Conservation (phyloP, 2,329 filamentous ascomycete genomes). For the Apiospora koreana region DNA sequence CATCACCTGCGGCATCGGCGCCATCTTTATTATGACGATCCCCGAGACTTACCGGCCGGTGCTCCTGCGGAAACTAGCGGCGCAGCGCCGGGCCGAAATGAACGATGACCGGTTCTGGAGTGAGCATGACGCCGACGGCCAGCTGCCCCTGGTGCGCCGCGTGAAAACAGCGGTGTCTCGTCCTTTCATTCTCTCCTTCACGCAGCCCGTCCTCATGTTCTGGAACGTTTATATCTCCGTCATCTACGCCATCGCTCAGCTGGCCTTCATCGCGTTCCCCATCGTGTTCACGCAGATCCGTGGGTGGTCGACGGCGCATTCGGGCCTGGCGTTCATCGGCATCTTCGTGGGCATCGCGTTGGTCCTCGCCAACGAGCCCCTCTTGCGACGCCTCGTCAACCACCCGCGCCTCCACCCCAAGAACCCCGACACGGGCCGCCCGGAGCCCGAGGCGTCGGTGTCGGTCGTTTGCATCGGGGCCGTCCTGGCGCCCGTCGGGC, state of each 20-base stretch:
- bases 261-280: slow-evolving; percentile 66
- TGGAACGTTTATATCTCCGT: slow-evolving; percentile 65
- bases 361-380: slow-evolving; percentile 41
- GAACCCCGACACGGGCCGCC: slow-evolving; percentile 60
- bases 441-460: slow-evolving; percentile 64
- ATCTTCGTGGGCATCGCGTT: slow-evolving; percentile 18
- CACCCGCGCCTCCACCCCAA: slow-evolving; percentile 43
- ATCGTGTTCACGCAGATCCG: slow-evolving; percentile 59
- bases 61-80: slow-evolving; percentile 51
- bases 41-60: slow-evolving; percentile 58
- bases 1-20: slow-evolving; percentile 54
- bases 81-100: slow-evolving; percentile 47
- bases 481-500: slow-evolving; percentile 56
- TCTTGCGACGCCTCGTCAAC: slow-evolving; percentile 55
- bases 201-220: slow-evolving; percentile 53
- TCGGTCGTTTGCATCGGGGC: slow-evolving; percentile 63
- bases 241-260: slow-evolving; percentile 64
- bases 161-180: slow-evolving; percentile 60
- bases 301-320: slow-evolving; percentile 59
- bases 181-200: slow-evolving; percentile 61
- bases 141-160: slow-evolving; percentile 50
- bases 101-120: slow-evolving; percentile 54
- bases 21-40: slow-evolving; percentile 48
- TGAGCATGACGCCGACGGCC: slow-evolving; percentile 63
- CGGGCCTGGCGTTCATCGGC: slow-evolving; percentile 46